These are phyloP conservation scores for Collariella sp. DNA, from an alignment of 495 filamentous ascomycete genomes.

Conservation along the genomic window DNA sequence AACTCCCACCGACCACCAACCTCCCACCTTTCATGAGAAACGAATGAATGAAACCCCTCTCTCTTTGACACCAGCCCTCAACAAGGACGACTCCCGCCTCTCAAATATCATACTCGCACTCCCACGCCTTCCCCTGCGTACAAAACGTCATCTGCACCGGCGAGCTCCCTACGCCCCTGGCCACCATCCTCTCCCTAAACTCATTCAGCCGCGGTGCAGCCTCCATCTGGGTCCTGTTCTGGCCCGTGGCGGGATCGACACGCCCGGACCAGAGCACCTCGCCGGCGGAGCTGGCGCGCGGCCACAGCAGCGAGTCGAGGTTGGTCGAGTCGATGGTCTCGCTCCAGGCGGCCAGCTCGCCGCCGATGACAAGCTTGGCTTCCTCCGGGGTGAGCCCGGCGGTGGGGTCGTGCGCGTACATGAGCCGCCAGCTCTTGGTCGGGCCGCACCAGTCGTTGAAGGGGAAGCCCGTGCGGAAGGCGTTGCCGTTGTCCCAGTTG, in stretches of 20 bases:
- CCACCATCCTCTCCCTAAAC: conserved; percentile 63
- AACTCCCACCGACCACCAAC: too few species aligned
- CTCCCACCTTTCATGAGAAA: too few species aligned
- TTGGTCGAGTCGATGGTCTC: conserved; percentile 66
- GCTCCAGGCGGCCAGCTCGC: conserved; percentile 68
- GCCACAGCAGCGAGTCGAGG: conserved; percentile 66
- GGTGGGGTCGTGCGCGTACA: conserved; percentile 68
- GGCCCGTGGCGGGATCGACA: conserved; percentile 44
- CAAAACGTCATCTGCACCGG: conserved; percentile 49
- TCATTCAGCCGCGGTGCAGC: conserved; percentile 58
- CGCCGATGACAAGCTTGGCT: conserved; percentile 60
- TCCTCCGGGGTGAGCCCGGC: conserved; percentile 47
- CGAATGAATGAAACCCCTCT: too few species aligned
- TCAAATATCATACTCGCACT: conserved; percentile 18
- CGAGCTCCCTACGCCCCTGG: conserved; percentile 50
- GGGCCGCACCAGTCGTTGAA: conserved; percentile 72
- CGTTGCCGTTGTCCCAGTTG: conserved; percentile 45
- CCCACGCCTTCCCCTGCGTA: conserved; percentile 31
- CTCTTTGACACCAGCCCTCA: too few species aligned
- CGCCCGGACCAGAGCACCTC: conserved; percentile 72
- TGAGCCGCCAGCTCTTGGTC: conserved; percentile 63
- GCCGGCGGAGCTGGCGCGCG: conserved; percentile 58
- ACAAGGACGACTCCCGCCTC: too few species aligned
- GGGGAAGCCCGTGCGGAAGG: conserved; percentile 46
- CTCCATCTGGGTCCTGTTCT: conserved; percentile 56